Base-by-base conservation (phyloP, 2,329 filamentous ascomycete genomes). In the Exophiala spinifera region DNA sequence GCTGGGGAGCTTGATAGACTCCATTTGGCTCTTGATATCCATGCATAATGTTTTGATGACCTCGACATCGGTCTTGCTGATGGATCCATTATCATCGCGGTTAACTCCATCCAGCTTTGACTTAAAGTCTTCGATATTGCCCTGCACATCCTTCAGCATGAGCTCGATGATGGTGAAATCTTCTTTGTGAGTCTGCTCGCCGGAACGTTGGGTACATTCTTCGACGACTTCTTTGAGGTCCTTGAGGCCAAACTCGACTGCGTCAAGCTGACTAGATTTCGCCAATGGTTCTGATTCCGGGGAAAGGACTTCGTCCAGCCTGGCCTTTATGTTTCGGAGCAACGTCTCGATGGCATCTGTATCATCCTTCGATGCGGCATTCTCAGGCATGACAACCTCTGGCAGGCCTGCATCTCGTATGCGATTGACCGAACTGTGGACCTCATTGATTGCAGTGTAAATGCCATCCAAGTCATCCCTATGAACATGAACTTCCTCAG, bases 291-390 rank as follows among this genome's bases (percentile, higher is more conserved):
- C 87, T 3, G 84, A 80, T 47, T 91, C 76, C 1, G 80, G 76
- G 21, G 82, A 69, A 4, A 70, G 82, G 46, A 95, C 81, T 55
- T 95, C 91, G 55, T 96, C 92, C 8, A 97, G 76, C 44, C 88
- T 88, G 4, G 86, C 84, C 69, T 96, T 96, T 28, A 91, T 91
- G 68, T 95, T 96, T 39, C 87, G 84, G 11, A 97, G 79, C 46
- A 97, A 84, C 0, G 88, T 95, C 70, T 96, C 92, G 55, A 97
- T 91, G 10, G 90, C 90, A 57, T 92, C 84, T 0, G 91, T 89
- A 63, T 97, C 91, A 61, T 96, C 90, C 67, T 89, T 89, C 28
- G 79, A 84, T 4, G 87, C 85, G 2, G 78, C 69, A 34, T 84
- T 83, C 45, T 80, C 76, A 8, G 62, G 61, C 47, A 64, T 60